Evolutionary conservation across 108 stramenopile genomes (phyloP).

Genomic region (Ochromonas danica): DNA sequence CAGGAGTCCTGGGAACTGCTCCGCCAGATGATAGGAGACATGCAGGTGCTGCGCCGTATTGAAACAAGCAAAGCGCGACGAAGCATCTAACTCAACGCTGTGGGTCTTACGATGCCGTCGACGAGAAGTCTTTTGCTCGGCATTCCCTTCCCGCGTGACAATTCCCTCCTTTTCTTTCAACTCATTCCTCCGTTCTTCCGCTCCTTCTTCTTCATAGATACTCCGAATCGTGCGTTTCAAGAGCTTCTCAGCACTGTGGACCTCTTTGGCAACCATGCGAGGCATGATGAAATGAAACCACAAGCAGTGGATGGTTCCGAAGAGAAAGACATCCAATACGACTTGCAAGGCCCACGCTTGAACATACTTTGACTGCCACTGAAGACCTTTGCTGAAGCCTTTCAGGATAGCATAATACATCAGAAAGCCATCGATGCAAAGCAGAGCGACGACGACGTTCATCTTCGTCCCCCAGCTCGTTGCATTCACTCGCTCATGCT

Average conservation of each 20-base stretch:
- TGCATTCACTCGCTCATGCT: background rate
- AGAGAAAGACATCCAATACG: background rate
- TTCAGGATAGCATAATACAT: background rate
- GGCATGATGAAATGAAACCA: constrained; percentile 5
- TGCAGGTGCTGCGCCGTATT: background rate
- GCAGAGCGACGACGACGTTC: too few relatives aligned
- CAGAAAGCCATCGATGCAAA: background rate
- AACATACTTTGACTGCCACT: background rate
- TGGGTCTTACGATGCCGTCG: too few relatives aligned
- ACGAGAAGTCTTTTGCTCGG: too few relatives aligned
- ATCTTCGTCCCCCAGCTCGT: background rate
- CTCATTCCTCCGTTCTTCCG: background rate
- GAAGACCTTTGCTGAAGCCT: background rate
- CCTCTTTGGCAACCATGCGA: background rate
- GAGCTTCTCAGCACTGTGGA: too few relatives aligned
- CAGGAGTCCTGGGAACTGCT: too few relatives aligned
- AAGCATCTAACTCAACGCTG: too few relatives aligned
- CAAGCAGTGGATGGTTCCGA: background rate
- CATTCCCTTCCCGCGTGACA: too few relatives aligned
- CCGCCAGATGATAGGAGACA: background rate
- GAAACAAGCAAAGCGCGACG: background rate
- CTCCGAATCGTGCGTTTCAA: too few relatives aligned
- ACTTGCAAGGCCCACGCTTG: background rate
- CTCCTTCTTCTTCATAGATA: too few relatives aligned
- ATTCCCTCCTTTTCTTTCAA: too few relatives aligned